Conservation (phyloP, 345 rosid genomes). For the Populus deltoides region DNA sequence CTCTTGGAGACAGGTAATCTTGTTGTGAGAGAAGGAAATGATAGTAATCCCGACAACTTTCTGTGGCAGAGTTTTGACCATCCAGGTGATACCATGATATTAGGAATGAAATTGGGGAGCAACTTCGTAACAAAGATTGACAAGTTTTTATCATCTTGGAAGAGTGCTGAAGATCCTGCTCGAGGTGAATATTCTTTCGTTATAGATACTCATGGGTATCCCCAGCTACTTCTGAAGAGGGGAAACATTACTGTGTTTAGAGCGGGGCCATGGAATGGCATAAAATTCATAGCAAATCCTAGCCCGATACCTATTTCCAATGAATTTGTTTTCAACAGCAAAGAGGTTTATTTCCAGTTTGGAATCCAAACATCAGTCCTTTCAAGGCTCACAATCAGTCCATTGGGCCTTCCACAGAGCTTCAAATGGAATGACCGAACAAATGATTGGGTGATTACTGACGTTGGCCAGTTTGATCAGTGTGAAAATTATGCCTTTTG, state of each 20-base stretch:
- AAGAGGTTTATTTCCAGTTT: constrained; percentile 9
- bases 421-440: neutral
- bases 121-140: no score
- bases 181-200: constrained; percentile 1
- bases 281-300: constrained; percentile 8
- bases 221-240: constrained; percentile 10
- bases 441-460: neutral
- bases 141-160: constrained; percentile 9
- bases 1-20: constrained; percentile 18
- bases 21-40: constrained; percentile 6
- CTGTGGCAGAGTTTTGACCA: no score
- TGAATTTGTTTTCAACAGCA: constrained; percentile 8
- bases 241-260: neutral
- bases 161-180: constrained; percentile 12
- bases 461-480: neutral
- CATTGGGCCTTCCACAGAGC: constrained; percentile 3
- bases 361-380: neutral
- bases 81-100: no score
- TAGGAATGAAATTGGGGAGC: no score
- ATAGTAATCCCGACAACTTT: no score
- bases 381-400: constrained; percentile 11
- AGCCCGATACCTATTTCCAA: neutral
- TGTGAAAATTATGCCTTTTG: constrained; percentile 20
- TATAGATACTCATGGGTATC: constrained; percentile 23
- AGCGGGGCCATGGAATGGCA: constrained; percentile 25